These are phyloP conservation scores for Coccomyxa sp. DNA, from an alignment of 139 green algal species.

Conservation along the genomic window DNA sequence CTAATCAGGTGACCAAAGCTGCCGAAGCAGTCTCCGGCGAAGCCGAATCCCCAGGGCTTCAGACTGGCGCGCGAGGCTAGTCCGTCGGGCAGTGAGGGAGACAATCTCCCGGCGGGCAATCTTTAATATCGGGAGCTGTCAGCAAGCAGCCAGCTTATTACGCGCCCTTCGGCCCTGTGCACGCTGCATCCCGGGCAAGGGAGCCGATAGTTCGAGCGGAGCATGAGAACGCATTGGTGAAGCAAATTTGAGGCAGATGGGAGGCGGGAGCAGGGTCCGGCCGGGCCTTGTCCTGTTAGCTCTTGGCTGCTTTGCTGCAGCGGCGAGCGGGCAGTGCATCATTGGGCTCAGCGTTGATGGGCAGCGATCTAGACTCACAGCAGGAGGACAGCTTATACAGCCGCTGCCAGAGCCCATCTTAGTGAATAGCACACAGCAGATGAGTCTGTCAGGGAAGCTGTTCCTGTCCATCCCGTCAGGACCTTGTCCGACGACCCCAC, in stretches of 20 bases:
- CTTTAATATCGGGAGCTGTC: background rate
- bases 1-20: no score
- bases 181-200: background rate
- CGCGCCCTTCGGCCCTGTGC: background rate
- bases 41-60: no score
- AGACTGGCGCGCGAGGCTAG: no score
- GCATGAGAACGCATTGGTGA: background rate
- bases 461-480: background rate
- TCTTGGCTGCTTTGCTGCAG: no score
- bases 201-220: background rate
- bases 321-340: background rate
- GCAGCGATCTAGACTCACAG: background rate
- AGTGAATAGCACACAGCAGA: background rate
- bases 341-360: background rate
- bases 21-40: no score
- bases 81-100: background rate
- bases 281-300: background rate
- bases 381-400: background rate
- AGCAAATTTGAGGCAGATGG: background rate
- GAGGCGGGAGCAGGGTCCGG: background rate
- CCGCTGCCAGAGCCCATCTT: background rate
- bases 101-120: background rate
- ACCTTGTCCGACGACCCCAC: background rate
- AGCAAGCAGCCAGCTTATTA: background rate
- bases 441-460: background rate